Base-by-base conservation (phyloP, 768 basidiomycete species). In the Mrakia blollopis region DNA sequence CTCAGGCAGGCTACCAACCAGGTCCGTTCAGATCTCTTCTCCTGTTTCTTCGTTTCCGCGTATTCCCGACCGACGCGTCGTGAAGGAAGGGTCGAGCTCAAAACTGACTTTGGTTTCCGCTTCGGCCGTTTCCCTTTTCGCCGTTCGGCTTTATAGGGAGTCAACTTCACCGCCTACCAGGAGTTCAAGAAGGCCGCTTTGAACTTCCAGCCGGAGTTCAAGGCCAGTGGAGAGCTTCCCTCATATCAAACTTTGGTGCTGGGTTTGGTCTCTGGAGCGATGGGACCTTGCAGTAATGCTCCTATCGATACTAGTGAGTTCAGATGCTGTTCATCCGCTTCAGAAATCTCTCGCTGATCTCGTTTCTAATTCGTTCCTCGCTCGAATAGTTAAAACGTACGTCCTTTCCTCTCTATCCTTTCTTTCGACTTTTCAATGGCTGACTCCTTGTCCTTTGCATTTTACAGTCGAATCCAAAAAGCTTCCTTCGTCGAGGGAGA, bases 201-300 rank as follows among this genome's bases (percentile, higher is more conserved):
- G 75, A 85, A 85, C 74, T 84, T 88, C 79, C 97, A 99, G 83
- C 96, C 95, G 16, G 89, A 91, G 63, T 84, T 91, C 73, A 79
- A 80, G 21, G 83, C 81, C 11, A 81, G 81, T 0, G 81, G 80
- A 21, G 91, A 93, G 57, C 87, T 99, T 39, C 97, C 97, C 5
- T 92, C 92, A 47, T 97, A 92, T 84, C 97, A 99, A 83, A 93
- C 95, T 80, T 96, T 97, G 91, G 68, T 92, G 32, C 93, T 98
- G 76, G 97, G 97, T 72, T 87, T 98, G 77, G 89, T 99, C 80
- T 96, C 93, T 67, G 97, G 97, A 71, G 97, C 97, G 2, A 94
- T 95, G 91, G 97, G 97, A 6, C 97, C 97, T 21, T 94, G 98
- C 84, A 95, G 94, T 21, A 98, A 99, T 82, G 97, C 97, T 18